Percentiles rank a stretch among this genome's conserved stretches.
These are phyloP conservation scores for Eimeria mitis DNA, from an alignment of 169 alveolate genomes.

Conservation along the genomic window DNA sequence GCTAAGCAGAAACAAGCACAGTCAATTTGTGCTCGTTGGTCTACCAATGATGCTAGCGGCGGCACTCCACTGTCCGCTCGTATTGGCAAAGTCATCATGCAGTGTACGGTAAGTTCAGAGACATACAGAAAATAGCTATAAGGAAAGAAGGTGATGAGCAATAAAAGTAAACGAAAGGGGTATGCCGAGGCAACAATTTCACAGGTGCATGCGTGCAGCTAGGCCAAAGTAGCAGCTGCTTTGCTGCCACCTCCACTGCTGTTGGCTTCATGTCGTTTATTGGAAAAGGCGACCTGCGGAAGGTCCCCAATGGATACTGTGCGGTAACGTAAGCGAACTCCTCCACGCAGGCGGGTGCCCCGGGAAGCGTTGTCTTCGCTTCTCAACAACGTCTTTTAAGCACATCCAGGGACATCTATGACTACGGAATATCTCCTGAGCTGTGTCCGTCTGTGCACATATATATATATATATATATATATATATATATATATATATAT, in stretches of 20 bases:
- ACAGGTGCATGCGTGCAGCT: neutral
- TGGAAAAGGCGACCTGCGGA: neutral
- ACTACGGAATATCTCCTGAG: no score
- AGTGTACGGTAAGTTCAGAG: neutral
- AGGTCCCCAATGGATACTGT: neutral
- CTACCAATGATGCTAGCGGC: neutral
- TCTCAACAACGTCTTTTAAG: constrained; percentile 33
- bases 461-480: no score
- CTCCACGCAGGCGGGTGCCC: constrained; percentile 94
- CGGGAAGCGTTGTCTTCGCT: constrained; percentile 96
- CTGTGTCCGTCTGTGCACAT: no score
- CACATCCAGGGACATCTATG: no score
- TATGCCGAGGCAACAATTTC: neutral
- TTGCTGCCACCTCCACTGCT: neutral
- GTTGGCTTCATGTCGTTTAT: neutral
- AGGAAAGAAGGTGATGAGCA: neutral
- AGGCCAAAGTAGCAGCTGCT: neutral
- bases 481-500: no score
- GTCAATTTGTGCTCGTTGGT: neutral
- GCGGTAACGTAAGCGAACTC: constrained; percentile 52
- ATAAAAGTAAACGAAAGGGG: neutral
- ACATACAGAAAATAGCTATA: neutral
- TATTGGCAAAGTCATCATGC: neutral
- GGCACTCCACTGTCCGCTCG: neutral
- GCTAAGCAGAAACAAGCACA: no score